Conservation (phyloP, 805 yeast species). For the Hanseniaspora pseudoguilliermondii region DNA sequence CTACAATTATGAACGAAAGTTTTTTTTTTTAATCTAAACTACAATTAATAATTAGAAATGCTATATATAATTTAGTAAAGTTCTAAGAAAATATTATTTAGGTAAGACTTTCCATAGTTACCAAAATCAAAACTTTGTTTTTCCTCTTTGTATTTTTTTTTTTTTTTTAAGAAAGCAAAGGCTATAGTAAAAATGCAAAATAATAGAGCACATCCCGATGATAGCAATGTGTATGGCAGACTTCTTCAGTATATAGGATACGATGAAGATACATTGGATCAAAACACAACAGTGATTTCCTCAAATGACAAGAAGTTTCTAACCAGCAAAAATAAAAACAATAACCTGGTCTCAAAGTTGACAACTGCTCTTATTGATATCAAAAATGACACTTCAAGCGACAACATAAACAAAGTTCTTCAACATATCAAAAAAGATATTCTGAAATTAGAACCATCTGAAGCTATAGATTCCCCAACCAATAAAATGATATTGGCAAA, state of each 20-base stretch:
- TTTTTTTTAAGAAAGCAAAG: background rate
- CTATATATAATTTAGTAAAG: too few relatives aligned
- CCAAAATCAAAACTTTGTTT: too few relatives aligned
- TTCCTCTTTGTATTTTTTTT: too few relatives aligned
- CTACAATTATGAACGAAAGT: too few relatives aligned
- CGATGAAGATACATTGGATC: conserved; percentile 1
- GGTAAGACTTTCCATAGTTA: too few relatives aligned
- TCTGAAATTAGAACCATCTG: background rate
- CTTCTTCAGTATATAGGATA: background rate
- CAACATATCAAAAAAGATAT: background rate
- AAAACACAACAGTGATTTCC: conserved; percentile 1
- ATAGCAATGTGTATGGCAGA: background rate
- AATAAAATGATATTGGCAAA: conserved; percentile 2
- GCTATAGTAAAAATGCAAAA: background rate
- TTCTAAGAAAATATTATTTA: too few relatives aligned
- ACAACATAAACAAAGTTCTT: background rate
- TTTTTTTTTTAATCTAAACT: too few relatives aligned
- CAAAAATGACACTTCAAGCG: background rate
- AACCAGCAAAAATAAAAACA: background rate
- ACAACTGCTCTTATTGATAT: conserved; percentile 2
- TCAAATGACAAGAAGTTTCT: conserved; percentile 3
- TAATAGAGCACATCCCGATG: background rate
- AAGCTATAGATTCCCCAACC: background rate
- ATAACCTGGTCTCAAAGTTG: background rate
- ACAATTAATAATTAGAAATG: too few relatives aligned